Base-by-base conservation (phyloP, 2,329 filamentous ascomycete species). In the Endocalyx cinctus region DNA sequence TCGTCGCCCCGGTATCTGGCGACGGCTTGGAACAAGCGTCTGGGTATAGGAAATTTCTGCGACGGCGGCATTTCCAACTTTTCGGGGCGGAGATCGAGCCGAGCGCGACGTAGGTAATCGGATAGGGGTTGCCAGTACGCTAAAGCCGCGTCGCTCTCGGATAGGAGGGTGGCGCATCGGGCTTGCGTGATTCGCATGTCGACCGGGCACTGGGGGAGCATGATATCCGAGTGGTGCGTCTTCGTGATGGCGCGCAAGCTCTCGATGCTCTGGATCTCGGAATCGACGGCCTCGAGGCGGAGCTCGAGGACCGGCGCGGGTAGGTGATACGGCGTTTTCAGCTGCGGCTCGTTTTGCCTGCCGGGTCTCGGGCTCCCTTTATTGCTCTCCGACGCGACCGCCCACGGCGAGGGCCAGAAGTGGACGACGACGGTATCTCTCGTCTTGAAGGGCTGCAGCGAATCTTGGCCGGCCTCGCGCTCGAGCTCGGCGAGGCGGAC, bases 181-280 rank as follows among this genome's bases (percentile, higher is more conserved):
- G 51, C 50, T 50, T 70, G 66, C 2, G 53, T 52, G 27, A 76
- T 39, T 25, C 70, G 70, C 23, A 70, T 49, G 42, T 78, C 74
- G 30, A 77, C 64, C 29, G 55, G 57, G 19, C 63, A 55, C 0
- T 47, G 35, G 1, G 73, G 72, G 4, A 73, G 57, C 22, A 74
- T 50, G 4, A 71, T 48, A 43, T 77, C 70, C 31, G 53, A 43
- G n/a, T 51, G 39, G 34, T 55, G 55, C 2, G 51, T 50, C n/a
- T 57, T 45, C 22, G 54, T 51, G 17, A 77, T 50, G 25, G 64
- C 58, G 5, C 60, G 51, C 6, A 69, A 51, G 15, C 52, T 57
- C 42, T 43, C 52, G 13, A 52, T 48, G 30, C 50, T 50, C 5
- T 49, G 36, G 26, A 66, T 40, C 27, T 59, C 51, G 23, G 50